Evolutionary conservation across 495 filamentous ascomycete species (phyloP).

Genomic region (Neurospora sp.): DNA sequence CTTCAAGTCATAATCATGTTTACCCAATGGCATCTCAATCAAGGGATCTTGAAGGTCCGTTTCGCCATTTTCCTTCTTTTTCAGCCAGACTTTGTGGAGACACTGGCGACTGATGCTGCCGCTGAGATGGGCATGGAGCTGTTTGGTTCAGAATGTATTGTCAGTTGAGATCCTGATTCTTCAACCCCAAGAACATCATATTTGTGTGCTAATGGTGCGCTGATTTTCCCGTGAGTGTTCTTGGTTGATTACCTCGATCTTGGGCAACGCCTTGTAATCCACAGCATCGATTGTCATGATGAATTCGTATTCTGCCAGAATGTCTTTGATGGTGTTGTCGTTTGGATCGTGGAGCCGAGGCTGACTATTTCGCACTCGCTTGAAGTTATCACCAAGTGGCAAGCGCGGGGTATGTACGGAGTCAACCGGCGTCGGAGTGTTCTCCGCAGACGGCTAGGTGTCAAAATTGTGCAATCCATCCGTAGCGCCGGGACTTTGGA

Average conservation of each 20-base stretch:
- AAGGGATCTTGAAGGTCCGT: constrained; percentile 58
- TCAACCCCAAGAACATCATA: not conserved
- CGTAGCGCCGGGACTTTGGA: not conserved
- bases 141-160: not conserved
- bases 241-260: constrained; percentile 33
- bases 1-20: constrained; percentile 60
- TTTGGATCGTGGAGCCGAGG: constrained; percentile 3
- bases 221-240: not conserved
- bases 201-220: not conserved
- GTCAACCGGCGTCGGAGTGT: not conserved
- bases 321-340: constrained; percentile 7
- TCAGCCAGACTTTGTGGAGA: constrained; percentile 65
- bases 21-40: constrained; percentile 54
- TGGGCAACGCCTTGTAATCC: constrained; percentile 36
- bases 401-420: not conserved
- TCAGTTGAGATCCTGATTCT: not conserved
- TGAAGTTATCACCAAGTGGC: not conserved
- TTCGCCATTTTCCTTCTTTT: constrained; percentile 40
- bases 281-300: constrained; percentile 5
- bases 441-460: not conserved
- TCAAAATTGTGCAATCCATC: not conserved
- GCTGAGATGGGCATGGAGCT: constrained; percentile 79
- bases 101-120: constrained; percentile 69
- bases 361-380: not conserved
- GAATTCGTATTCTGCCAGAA: not conserved